Percentiles rank a stretch among this genome's conserved stretches.
Evolutionary conservation across 176 grass and related monocot species (phyloP).

Genomic region (Alloteropsis semialata): DNA sequence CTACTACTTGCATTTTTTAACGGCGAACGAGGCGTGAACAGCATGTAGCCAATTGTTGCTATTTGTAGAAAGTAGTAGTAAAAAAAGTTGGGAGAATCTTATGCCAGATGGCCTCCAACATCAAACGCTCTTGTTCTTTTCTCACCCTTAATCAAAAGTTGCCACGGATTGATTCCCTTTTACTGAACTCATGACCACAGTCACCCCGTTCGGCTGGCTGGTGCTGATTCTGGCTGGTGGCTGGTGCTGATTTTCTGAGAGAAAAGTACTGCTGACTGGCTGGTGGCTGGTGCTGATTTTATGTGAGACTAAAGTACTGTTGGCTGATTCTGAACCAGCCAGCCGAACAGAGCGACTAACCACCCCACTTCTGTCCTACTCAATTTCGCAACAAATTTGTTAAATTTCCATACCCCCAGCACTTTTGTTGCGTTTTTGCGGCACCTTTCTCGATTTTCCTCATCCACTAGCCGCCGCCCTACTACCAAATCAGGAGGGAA

Average conservation of each 20-base stretch:
- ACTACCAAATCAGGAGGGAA: neutral
- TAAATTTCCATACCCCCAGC: neutral
- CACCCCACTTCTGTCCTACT: neutral
- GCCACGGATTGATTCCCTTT: neutral
- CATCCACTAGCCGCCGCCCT: neutral
- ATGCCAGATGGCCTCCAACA: neutral
- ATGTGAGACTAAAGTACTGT: too few relatives aligned
- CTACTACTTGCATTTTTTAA: neutral
- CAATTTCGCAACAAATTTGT: neutral
- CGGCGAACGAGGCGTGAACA: slow-evolving; percentile 2
- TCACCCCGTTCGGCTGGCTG: too few relatives aligned
- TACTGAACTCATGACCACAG: too few relatives aligned
- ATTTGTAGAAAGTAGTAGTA: neutral
- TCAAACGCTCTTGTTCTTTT: neutral
- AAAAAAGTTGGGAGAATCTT: slow-evolving; percentile 12
- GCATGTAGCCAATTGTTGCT: slow-evolving; percentile 29
- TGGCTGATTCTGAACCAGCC: too few relatives aligned
- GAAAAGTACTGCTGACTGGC: too few relatives aligned
- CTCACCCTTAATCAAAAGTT: slow-evolving; percentile 21
- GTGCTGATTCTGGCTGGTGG: too few relatives aligned
- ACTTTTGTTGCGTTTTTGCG: neutral
- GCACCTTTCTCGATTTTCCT: neutral
- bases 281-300: too few relatives aligned
- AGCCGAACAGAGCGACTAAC: too few relatives aligned
- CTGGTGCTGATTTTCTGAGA: too few relatives aligned